A percentile compares a stretch with the other conserved stretches of the same genome.
phyloP scores from a whole-genome alignment of 1,284 basidiomycete genomes.

The Austroboletus rostrupii region DNA sequence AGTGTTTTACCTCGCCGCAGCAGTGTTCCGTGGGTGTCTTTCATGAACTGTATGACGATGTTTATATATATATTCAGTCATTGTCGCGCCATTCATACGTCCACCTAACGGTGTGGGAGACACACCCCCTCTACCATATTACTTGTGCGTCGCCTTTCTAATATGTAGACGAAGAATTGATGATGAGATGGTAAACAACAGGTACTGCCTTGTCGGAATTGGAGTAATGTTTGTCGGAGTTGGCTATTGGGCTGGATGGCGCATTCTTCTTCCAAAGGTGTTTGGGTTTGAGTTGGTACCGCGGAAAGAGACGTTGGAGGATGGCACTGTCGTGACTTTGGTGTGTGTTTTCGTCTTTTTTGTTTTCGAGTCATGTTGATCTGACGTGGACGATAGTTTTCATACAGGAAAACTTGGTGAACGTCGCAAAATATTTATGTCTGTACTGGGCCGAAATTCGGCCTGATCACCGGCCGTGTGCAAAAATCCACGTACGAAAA shows the following conservation, averaged over 20 bases:
- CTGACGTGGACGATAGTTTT: not conserved
- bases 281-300: conserved; percentile 49
- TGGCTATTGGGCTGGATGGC: conserved; percentile 55
- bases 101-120: conserved; percentile 54
- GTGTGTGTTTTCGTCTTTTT: conserved; percentile 32
- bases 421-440: too few species aligned
- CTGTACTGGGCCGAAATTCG: too few species aligned
- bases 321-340: conserved; percentile 54
- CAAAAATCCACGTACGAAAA: too few species aligned
- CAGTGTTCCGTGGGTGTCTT: conserved; percentile 43
- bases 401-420: not conserved
- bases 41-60: not conserved
- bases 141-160: conserved; percentile 38
- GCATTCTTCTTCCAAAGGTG: conserved; percentile 44
- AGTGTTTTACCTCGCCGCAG: conserved; percentile 51
- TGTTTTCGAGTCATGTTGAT: too few species aligned
- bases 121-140: conserved; percentile 57
- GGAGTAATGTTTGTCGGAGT: conserved; percentile 44
- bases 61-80: conserved; percentile 34
- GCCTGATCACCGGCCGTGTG: too few species aligned
- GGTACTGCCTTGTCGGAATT: conserved; percentile 56
- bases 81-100: conserved; percentile 52
- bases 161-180: not conserved
- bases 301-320: conserved; percentile 44
- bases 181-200: conserved; percentile 13